Conservation (phyloP, 1,284 basidiomycete genomes). For the Malassezia pachydermatis region DNA sequence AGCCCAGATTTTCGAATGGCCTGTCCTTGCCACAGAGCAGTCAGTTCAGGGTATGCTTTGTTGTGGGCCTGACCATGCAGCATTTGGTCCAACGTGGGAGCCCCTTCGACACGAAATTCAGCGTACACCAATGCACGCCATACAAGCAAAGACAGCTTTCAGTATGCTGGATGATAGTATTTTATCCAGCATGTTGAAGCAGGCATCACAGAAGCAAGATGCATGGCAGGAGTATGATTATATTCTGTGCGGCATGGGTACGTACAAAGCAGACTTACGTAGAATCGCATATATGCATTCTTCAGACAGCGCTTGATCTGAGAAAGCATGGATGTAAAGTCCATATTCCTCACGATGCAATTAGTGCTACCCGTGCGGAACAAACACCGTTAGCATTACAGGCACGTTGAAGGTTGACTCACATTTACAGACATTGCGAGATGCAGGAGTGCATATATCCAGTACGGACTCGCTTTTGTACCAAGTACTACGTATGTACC, state of each 20-base stretch:
- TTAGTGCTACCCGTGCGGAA: not conserved
- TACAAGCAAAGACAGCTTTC: not conserved
- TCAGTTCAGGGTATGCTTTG: not conserved
- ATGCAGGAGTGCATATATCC: not conserved
- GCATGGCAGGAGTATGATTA: not conserved
- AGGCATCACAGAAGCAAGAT: not conserved
- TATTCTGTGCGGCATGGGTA: slow-evolving; percentile 8
- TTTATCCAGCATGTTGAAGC: not conserved
- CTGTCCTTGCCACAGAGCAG: slow-evolving; percentile 6
- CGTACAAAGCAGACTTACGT: not conserved
- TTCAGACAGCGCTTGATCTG: slow-evolving; percentile 5
- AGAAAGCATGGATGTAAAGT: not conserved
- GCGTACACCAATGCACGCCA: not conserved
- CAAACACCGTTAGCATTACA: slow-evolving; percentile 1
- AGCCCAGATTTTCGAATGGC: slow-evolving; percentile 1
- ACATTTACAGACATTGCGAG: slow-evolving; percentile 1
- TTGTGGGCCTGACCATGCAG: not conserved
- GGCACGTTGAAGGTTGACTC: not conserved
- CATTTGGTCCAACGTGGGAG: not conserved
- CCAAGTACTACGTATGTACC: not conserved
- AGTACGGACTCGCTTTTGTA: slow-evolving; percentile 8
- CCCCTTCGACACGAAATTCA: not conserved
- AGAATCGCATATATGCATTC: slow-evolving; percentile 8
- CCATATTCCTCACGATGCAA: not conserved
- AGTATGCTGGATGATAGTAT: not conserved